phyloP scores from a whole-genome alignment of 495 filamentous ascomycete genomes.

The Penicillium silybi region DNA sequence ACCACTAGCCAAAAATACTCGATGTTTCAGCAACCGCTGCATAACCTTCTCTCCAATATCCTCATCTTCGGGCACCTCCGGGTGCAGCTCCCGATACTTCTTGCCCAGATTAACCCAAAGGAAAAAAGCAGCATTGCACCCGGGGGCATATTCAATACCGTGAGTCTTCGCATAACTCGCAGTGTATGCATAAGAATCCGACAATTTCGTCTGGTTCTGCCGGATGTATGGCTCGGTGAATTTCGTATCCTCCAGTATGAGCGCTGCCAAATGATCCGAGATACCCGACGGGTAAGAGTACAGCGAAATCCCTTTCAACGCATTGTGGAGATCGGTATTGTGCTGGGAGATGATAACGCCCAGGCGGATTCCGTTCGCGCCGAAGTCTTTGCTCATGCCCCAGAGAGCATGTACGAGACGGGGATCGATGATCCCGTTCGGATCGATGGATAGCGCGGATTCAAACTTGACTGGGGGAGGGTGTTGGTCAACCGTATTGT shows the following conservation, averaged over 20 bases:
- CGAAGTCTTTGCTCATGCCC: slow-evolving; percentile 61
- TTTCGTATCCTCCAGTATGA: slow-evolving; percentile 44
- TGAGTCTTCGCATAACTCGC: slow-evolving; percentile 31
- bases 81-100: slow-evolving; percentile 28
- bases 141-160: slow-evolving; percentile 37
- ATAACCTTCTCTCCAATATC: slow-evolving; percentile 25
- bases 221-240: slow-evolving; percentile 46
- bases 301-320: slow-evolving; percentile 32
- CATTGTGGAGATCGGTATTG: slow-evolving; percentile 39
- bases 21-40: slow-evolving; percentile 32
- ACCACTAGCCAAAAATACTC: slow-evolving; percentile 44
- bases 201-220: slow-evolving; percentile 35
- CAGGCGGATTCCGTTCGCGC: slow-evolving; percentile 51
- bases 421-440: slow-evolving; percentile 45
- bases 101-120: slow-evolving; percentile 55
- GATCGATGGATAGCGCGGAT: slow-evolving; percentile 50
- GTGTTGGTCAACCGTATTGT: slow-evolving; percentile 26
- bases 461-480: slow-evolving; percentile 39
- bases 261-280: slow-evolving; percentile 40
- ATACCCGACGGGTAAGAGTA: slow-evolving; percentile 46
- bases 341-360: slow-evolving; percentile 48
- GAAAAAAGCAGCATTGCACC: slow-evolving; percentile 54
- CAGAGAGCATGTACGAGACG: slow-evolving; percentile 55
- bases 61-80: slow-evolving; percentile 18
- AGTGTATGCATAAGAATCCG: slow-evolving; percentile 31